Evolutionary conservation across 768 basidiomycete genomes (phyloP), one percentile per base, ranked within the genome.

Genomic region (Kwoniella botswanensis): DNA sequence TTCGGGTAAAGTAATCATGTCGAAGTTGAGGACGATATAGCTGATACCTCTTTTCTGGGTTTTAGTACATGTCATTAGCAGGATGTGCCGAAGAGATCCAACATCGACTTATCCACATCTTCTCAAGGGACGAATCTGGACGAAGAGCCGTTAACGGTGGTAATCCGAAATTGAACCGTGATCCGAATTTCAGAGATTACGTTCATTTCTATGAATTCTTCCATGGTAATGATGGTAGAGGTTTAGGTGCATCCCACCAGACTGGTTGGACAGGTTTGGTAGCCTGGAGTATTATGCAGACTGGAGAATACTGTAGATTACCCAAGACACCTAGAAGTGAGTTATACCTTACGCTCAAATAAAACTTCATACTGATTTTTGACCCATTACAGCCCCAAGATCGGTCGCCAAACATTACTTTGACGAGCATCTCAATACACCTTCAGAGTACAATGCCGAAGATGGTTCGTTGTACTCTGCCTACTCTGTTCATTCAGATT

Each of bases 181-280:
- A 99, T 82, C 93, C 94, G 17, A 88, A 97, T 85, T 99, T 98
- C 89, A 88, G 94, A 56, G 95, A 98, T 83, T 98, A 98, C 80
- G 90, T 98, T 54, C 92, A 90, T 88, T 98, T 98, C 87, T 92
- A 94, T 82, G 96, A 98, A 92, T 98, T 91, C 86, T 98, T 98
- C 90, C 92, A 98, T 82, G 96, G 90, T 15, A 94, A 99, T 76
- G 90, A 87, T 67, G 97, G 97, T 21, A 88, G 90, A 68, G 97
- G 97, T 21, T 87, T 99, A 13, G 97, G 97, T 52, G 97, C 96
- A 2, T 97, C 94, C 5, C 97, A 99, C 85, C 97, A 99, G 84
- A 98, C 95, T 71, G 97, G 97, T 75, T 99, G 96, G 95, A 85
- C 83, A 6, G 84, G 84, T 67, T 58, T 79, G n/a, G 74, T 82